Conservation (phyloP, 495 filamentous ascomycete genomes). For the Aspergillus nanangensis region DNA sequence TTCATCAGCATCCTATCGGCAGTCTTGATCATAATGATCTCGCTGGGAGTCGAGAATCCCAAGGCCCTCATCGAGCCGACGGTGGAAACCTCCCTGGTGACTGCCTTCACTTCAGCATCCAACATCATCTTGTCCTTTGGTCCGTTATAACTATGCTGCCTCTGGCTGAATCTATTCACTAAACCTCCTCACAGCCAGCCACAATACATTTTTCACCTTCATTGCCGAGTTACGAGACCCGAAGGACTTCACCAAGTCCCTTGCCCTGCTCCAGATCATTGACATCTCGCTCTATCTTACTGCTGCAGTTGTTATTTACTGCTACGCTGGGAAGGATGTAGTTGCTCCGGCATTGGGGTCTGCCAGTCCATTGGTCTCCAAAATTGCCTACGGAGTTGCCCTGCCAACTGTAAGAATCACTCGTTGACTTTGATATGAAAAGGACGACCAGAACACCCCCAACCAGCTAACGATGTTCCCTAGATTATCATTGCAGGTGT, state of each 20-base stretch:
- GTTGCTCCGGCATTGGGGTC: slow-evolving; percentile 61
- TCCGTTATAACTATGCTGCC: slow-evolving; percentile 1
- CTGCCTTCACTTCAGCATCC: slow-evolving; percentile 23
- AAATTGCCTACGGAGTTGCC: slow-evolving; percentile 64
- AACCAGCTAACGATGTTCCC: too few species aligned
- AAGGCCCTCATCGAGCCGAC: not conserved
- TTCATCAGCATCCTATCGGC: slow-evolving; percentile 60
- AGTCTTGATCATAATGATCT: slow-evolving; percentile 63
- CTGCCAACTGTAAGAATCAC: slow-evolving; percentile 49
- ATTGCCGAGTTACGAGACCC: slow-evolving; percentile 65
- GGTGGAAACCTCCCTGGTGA: slow-evolving; percentile 5
- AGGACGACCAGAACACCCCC: too few species aligned
- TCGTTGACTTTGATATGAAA: slow-evolving; percentile 11
- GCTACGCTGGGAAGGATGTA: slow-evolving; percentile 58
- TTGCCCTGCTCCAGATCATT: slow-evolving; percentile 49
- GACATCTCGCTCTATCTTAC: slow-evolving; percentile 56
- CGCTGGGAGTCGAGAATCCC: slow-evolving; percentile 38
- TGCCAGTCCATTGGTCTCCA: slow-evolving; percentile 50
- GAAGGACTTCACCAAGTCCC: slow-evolving; percentile 52
- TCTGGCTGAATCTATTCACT: not conserved
- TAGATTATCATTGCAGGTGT: slow-evolving; percentile 45
- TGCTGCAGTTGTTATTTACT: slow-evolving; percentile 45
- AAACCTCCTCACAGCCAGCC: slow-evolving; percentile 41
- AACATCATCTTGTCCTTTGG: slow-evolving; percentile 34
- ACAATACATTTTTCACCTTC: slow-evolving; percentile 63